Evolutionary conservation across 1,139 yeast genomes (phyloP).

Genomic region (Debaryomyces coudertii): DNA sequence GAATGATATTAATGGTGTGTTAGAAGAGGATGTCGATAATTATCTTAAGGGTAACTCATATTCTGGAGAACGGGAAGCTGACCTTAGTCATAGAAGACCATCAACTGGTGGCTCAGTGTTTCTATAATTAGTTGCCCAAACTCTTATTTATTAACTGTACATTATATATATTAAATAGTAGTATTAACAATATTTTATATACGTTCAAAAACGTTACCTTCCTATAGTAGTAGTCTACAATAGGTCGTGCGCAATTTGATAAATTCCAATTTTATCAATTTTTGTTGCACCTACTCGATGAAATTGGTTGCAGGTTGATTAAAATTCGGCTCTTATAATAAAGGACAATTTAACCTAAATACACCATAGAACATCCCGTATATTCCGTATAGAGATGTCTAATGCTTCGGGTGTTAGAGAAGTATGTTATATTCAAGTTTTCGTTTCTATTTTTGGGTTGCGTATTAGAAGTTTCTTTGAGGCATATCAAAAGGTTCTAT

Average conservation of each 20-base stretch:
- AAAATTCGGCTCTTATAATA: conserved; percentile 3
- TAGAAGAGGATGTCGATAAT: neutral
- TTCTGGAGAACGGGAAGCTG: neutral
- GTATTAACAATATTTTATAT: too few relatives aligned
- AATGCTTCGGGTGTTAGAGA: conserved; percentile 1
- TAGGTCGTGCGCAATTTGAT: neutral
- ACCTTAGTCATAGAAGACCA: conserved; percentile 14
- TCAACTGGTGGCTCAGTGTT: conserved; percentile 23
- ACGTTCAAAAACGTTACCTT: too few relatives aligned
- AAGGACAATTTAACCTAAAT: neutral
- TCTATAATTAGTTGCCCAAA: conserved; percentile 10
- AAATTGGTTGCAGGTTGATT: conserved; percentile 9
- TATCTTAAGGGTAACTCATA: neutral
- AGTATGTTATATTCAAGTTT: neutral
- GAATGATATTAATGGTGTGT: neutral
- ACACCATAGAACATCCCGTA: neutral
- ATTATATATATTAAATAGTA: neutral
- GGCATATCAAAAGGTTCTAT: neutral
- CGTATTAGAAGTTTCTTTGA: neutral
- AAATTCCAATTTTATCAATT: conserved; percentile 12
- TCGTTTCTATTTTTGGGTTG: neutral
- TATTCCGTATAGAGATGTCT: neutral
- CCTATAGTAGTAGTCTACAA: neutral
- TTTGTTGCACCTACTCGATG: conserved; percentile 17
- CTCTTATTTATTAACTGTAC: conserved; percentile 6